Evolutionary conservation across 176 grass and related monocot species (phyloP), one percentile per base, ranked within the genome.

Genomic region (Ampelocalamus luodianensis): DNA sequence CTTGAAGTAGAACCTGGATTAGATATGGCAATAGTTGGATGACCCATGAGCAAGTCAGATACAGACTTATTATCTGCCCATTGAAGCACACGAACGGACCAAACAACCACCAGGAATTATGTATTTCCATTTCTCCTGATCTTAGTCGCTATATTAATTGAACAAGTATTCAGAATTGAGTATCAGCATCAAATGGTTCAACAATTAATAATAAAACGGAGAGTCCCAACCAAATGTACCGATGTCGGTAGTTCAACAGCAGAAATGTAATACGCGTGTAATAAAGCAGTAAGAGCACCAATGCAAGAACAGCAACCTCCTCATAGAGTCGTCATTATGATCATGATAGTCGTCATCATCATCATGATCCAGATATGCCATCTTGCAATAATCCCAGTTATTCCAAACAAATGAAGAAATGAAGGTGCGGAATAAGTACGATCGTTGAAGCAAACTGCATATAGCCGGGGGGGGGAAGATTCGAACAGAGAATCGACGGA

Each of bases 301-400:
- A 83, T 64, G 40, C 42, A 74, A 74, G 55, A 51, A 29, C 70
- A 17, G 18, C 12, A 62, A 58, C 17, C 58, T 51, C 70, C 26
- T 62, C 66, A 11, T 83, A 56, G 4, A 46, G 40, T 23, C 56
- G 63, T 60, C 66, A 9, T 26, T 72, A 17, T 24, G 37, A 77
- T 77, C 7, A 22, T 82, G 51, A 18, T 42, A 65, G 16, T 24
- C 58, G 26, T 17, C 23, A 10, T 24, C 58, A 26, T 17, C 23
- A 17, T 69, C 65, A 8, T 59, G 37, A 82, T 44, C 51, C 42
- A 14, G 14, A 70, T 14, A 71, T 82, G n/a, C 37, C 16, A 72
- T 82, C 36, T 45, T 58, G 16, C 53, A 60, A 60, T 44, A 45
- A 22, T 29, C 45, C 34, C 0, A 4, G 10, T 46, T 46, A 60